Evolutionary conservation across 2,329 filamentous ascomycete species (phyloP).

Genomic region (Epichloe hybrida): DNA sequence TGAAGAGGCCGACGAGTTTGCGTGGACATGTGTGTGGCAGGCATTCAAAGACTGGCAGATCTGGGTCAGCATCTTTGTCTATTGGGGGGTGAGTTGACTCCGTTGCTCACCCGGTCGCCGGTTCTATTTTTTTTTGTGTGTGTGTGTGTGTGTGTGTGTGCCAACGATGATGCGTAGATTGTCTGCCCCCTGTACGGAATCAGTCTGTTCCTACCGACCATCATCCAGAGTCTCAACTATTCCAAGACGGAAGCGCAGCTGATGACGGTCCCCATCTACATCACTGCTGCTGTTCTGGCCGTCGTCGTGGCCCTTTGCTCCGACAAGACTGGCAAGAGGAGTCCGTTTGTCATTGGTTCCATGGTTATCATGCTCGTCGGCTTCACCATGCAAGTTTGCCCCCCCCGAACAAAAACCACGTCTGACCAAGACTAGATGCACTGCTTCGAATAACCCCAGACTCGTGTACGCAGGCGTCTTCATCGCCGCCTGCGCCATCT

Average conservation of each 20-base stretch:
- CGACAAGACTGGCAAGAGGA: constrained; percentile 38
- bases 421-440: constrained; percentile 39
- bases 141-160: too few relatives aligned
- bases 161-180: constrained; percentile 19
- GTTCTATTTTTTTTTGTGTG: too few relatives aligned
- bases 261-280: constrained; percentile 47
- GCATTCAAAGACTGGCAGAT: constrained; percentile 75
- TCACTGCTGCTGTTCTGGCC: constrained; percentile 48
- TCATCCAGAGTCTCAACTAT: constrained; percentile 47
- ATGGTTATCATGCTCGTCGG: constrained; percentile 41
- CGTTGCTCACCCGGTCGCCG: too few relatives aligned
- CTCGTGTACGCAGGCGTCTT: constrained; percentile 65
- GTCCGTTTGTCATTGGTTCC: constrained; percentile 41
- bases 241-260: constrained; percentile 43
- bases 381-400: constrained; percentile 39
- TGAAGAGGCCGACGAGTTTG: constrained; percentile 61
- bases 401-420: too few relatives aligned
- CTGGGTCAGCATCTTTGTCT: constrained; percentile 44
- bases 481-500: constrained; percentile 64
- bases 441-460: constrained; percentile 40
- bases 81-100: constrained; percentile 43
- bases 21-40: constrained; percentile 59
- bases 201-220: constrained; percentile 49
- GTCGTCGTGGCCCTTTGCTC: constrained; percentile 40
- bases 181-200: constrained; percentile 42